Conservation (phyloP, 768 basidiomycete genomes). For the Naganishia vishniacii region DNA sequence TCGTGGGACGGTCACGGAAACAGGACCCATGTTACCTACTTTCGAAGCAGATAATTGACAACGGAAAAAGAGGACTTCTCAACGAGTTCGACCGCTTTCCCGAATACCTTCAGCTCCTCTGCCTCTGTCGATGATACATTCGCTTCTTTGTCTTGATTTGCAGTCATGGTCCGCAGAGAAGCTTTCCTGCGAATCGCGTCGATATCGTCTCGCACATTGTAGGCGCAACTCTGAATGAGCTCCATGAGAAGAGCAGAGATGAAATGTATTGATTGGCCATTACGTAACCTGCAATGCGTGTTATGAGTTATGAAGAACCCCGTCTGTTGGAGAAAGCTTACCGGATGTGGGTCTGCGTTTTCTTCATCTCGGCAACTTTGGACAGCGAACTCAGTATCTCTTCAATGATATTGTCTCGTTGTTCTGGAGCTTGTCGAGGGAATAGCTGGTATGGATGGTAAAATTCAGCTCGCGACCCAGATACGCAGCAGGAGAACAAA, state of each 20-base stretch:
- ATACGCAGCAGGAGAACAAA: slow-evolving; percentile 1
- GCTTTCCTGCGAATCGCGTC: slow-evolving; percentile 45
- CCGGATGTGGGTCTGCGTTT: slow-evolving; percentile 85
- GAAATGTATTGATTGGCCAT: slow-evolving; percentile 85
- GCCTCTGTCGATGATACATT: slow-evolving; percentile 42
- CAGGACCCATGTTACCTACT: not conserved
- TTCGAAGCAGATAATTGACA: slow-evolving; percentile 6
- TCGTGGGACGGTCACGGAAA: not conserved
- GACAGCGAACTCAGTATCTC: slow-evolving; percentile 86
- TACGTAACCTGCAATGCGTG: slow-evolving; percentile 61
- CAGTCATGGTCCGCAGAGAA: slow-evolving; percentile 50
- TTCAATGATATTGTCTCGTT: slow-evolving; percentile 95
- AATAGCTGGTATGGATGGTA: slow-evolving; percentile 61
- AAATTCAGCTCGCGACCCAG: not conserved
- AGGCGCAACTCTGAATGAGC: slow-evolving; percentile 90
- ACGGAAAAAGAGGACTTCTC: slow-evolving; percentile 17
- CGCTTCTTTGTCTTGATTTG: slow-evolving; percentile 56
- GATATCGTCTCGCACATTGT: slow-evolving; percentile 59
- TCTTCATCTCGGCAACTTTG: slow-evolving; percentile 81
- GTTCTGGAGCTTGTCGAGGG: slow-evolving; percentile 72
- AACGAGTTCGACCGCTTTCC: slow-evolving; percentile 12
- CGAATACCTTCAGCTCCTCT: slow-evolving; percentile 49
- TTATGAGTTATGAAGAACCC: not conserved
- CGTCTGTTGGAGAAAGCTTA: slow-evolving; percentile 34
- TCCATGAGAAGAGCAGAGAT: slow-evolving; percentile 88